Base-by-base conservation (phyloP, 768 basidiomycete genomes). In the Boletus barrowsii region DNA sequence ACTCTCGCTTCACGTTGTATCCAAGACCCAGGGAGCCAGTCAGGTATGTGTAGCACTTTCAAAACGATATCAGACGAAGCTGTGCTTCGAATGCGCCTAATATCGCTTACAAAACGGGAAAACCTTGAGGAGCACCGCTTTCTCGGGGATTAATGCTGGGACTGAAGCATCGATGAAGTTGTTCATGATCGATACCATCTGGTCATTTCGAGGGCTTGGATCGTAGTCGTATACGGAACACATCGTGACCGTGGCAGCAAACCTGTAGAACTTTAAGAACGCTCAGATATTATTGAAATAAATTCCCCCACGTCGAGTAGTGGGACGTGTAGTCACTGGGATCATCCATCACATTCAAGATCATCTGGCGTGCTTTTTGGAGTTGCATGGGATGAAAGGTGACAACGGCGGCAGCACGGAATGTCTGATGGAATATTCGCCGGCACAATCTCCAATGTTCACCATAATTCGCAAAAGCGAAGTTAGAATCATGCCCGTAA, bases 231-330 rank as follows among this genome's bases (percentile, higher is more conserved):
- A 59, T 45, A 62, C 11, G 10, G 50, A 51, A 20, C 42, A 33
- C 42, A 66, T 54, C 4, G 64, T 58, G 41, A 75, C 72, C 61
- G 72, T 51, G 59, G 63, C 69, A 17, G 74, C 60, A 35, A 68
- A 59, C 24, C 75, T 75, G n/a, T 18, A 26, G 9, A 20, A 17
- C 5, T 5, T 3, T 49, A 10, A 60, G 49, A 33, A 50, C 46
- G 22, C 14, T 42, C 17, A 18, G 5, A 14, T 2, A 18, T n/a
- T 15, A n/a, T 4, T 17, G 36, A 15, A 1, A 15, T 15, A 35
- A 24, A 50, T 17, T 1, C 5, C 0, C 61, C 51, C 44, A 61
- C 55, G 54, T 67, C 9, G 33, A 39, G 22, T 50, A 55, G 32
- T 63, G 56, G 4, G 29, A 49, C 14, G 36, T n/a, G 17, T 58